These are phyloP conservation scores for Saitoella complicata DNA, from an alignment of 805 yeast genomes.

Conservation along the genomic window DNA sequence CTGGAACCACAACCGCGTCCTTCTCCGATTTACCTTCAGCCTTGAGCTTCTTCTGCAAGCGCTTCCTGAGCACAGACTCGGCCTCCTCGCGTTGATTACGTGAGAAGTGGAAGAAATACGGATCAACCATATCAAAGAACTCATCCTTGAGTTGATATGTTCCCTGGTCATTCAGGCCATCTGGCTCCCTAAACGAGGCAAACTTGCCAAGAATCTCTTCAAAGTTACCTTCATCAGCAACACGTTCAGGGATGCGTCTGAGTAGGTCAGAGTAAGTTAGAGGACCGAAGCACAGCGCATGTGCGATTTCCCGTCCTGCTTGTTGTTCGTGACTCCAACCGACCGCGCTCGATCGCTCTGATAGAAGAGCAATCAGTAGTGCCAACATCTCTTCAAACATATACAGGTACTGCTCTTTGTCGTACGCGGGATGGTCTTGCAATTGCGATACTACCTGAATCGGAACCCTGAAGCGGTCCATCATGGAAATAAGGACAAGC, in stretches of 20 bases:
- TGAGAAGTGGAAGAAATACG: conserved; percentile 64
- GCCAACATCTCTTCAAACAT: conserved; percentile 70
- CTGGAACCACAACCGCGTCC: conserved; percentile 45
- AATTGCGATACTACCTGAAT: neutral
- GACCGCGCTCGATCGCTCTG: conserved; percentile 49
- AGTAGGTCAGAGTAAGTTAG: conserved; percentile 56
- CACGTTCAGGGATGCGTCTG: conserved; percentile 56
- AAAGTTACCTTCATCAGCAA: conserved; percentile 56
- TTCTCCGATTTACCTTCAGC: conserved; percentile 20
- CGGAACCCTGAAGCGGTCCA: conserved; percentile 32
- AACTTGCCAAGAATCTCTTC: conserved; percentile 41
- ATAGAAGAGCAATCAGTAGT: conserved; percentile 47
- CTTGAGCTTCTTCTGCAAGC: conserved; percentile 27
- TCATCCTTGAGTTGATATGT: conserved; percentile 50
- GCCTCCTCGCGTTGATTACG: conserved; percentile 76
- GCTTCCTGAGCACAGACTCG: conserved; percentile 40
- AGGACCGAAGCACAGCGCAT: conserved; percentile 62
- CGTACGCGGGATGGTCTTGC: conserved; percentile 22
- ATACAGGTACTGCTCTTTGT: conserved; percentile 29
- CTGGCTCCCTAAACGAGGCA: conserved; percentile 49
- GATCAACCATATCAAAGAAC: conserved; percentile 44
- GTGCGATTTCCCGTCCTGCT: conserved; percentile 55
- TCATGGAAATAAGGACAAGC: conserved; percentile 37
- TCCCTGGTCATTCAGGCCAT: conserved; percentile 42
- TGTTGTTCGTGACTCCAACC: conserved; percentile 23